A percentile compares a stretch with the other conserved stretches of the same genome.
phyloP scores from a whole-genome alignment of 2,329 filamentous ascomycete genomes.

The Daldinia sp. region DNA sequence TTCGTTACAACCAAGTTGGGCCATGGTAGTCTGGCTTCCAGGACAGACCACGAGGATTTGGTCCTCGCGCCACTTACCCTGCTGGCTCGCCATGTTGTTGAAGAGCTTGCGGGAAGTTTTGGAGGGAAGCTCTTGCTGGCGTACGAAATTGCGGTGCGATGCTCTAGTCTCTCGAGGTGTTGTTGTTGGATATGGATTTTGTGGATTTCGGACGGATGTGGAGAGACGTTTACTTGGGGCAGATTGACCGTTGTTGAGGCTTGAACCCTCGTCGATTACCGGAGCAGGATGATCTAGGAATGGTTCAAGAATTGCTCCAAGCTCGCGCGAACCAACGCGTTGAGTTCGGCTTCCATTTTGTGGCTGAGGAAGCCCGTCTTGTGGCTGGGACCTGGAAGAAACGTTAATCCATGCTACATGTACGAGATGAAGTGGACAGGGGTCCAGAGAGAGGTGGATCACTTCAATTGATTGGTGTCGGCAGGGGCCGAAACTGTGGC shows the following conservation, averaged over 20 bases:
- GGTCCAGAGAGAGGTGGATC: neutral
- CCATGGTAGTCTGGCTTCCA: conserved; percentile 89
- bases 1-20: conserved; percentile 89
- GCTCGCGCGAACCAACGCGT: conserved; percentile 12
- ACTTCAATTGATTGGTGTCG: neutral
- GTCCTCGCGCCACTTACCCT: conserved; percentile 73
- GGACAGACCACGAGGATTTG: conserved; percentile 79
- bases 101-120: conserved; percentile 1
- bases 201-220: neutral
- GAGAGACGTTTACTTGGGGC: neutral
- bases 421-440: neutral
- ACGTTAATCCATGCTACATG: conserved; percentile 14
- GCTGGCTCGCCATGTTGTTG: conserved; percentile 65
- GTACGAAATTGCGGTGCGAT: conserved; percentile 30
- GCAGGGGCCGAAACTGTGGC: neutral
- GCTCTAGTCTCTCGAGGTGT: conserved; percentile 40
- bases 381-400: conserved; percentile 12
- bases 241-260: conserved; percentile 5
- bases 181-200: neutral
- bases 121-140: neutral
- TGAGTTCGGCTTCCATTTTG: neutral
- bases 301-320: conserved; percentile 13
- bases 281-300: conserved; percentile 1
- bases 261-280: conserved; percentile 4
- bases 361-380: neutral